Evolutionary conservation across 176 grass and related monocot species (phyloP).

Genomic region (Raddia guianensis): DNA sequence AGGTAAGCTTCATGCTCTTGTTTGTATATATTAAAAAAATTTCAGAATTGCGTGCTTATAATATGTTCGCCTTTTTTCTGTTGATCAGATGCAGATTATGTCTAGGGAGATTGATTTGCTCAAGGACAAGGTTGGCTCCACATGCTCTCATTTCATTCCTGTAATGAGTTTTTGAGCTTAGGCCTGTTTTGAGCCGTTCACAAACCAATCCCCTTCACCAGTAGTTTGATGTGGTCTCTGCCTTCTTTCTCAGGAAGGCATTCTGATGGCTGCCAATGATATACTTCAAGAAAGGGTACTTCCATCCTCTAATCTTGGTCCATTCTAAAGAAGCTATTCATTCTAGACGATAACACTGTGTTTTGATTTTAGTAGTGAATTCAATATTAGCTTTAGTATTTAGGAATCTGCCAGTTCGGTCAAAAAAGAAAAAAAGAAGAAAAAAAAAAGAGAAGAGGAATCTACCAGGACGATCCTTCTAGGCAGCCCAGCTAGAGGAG

Average conservation of each 20-base stretch:
- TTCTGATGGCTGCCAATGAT: conserved; percentile 60
- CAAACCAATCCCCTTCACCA: background rate
- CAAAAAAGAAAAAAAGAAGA: too few relatives aligned
- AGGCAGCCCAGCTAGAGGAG: background rate
- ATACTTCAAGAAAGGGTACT: conserved; percentile 78
- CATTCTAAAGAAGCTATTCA: background rate
- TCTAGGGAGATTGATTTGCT: conserved; percentile 73
- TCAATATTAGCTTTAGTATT: background rate
- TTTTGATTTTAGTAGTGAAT: background rate
- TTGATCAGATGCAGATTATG: conserved; percentile 78
- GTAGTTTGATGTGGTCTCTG: background rate
- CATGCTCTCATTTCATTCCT: conserved; percentile 12
- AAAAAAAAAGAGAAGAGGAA: too few relatives aligned
- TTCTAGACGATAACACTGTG: background rate
- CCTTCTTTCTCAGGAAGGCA: conserved; percentile 71
- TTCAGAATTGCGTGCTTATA: background rate
- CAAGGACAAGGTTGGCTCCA: conserved; percentile 67
- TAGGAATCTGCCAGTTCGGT: background rate
- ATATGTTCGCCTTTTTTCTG: conserved; percentile 9
- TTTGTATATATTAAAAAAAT: background rate
- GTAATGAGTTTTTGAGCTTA: background rate
- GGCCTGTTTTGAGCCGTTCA: conserved; percentile 1
- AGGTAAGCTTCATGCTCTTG: conserved; percentile 43
- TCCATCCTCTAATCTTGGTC: background rate
- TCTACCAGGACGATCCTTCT: too few relatives aligned